Base-by-base conservation (phyloP, 2,329 filamentous ascomycete species). In the Ophiostoma himal-ulmi region DNA sequence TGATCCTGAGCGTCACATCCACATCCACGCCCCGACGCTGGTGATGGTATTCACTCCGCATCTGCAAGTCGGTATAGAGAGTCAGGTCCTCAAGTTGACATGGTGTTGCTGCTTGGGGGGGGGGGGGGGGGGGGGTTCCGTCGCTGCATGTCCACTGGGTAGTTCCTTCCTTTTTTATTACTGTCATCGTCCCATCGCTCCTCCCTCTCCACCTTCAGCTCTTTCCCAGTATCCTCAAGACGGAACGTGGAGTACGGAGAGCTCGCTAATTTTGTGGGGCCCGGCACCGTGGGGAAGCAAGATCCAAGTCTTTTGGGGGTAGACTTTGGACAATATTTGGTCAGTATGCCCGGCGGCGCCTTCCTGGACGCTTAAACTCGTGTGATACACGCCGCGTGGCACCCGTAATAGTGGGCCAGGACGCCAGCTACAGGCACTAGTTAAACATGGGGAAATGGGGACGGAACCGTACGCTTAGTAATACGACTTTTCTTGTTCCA, bases 1-100 rank as follows among this genome's bases (percentile, higher is more conserved):
- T 69, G 70, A 70, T 68, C 54, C 70, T 67, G 41, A 70, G 67
- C 30, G 60, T 26, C 10, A 68, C 70, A 36, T 66, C 57, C 4
- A 68, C 70, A 36, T 66, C 67, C 52, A 57, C 52, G 34, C 57
- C 52, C 5, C 26, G 69, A 26, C 17, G 62, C 26, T 36, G 39
- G 54, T 44, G 22, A 14, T 37, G 44, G 36, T 60, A 54, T 36
- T 20, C 8, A 26, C 2, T 20, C 26, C 1, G 36, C 14, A 5
- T 44, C n/a, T 5, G 37, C 14, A 11, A 7, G 20, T 68, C 66
- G 8, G 39, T 20, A 70, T 70, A 11, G 14, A 36, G 1, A 17
- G 57, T 64, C 14, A 30, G 30, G 36, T 13, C 11, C 52, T 10
- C n/a, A 26, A 22, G 52, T 30, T 26, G 6, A 3, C 13, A 17